These are phyloP conservation scores for Spongospora subterranea DNA, from an alignment of 208 protist species.

Conservation along the genomic window DNA sequence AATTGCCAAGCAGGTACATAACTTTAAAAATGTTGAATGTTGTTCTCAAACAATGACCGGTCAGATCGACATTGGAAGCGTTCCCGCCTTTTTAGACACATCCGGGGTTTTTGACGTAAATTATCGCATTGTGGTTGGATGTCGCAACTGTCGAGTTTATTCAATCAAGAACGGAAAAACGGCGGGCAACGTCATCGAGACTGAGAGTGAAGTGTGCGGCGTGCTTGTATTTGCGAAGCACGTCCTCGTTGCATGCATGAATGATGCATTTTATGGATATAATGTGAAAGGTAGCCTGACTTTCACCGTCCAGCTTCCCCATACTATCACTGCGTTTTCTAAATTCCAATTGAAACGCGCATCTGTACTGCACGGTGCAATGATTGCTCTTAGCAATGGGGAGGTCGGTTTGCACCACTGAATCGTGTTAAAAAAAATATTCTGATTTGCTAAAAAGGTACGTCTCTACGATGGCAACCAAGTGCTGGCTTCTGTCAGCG, in stretches of 20 bases:
- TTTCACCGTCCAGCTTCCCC: constrained; percentile 79
- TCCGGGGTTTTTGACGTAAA: constrained; percentile 81
- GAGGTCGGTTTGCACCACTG: constrained; percentile 72
- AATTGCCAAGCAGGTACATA: constrained; percentile 74
- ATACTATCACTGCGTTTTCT: constrained; percentile 77
- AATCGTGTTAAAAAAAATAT: not conserved
- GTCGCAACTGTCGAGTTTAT: constrained; percentile 88
- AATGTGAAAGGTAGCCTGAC: constrained; percentile 82
- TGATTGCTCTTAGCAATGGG: constrained; percentile 86
- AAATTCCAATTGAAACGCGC: constrained; percentile 75
- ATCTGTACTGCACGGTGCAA: constrained; percentile 73
- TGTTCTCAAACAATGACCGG: constrained; percentile 70
- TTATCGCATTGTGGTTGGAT: constrained; percentile 88
- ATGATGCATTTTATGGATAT: constrained; percentile 85
- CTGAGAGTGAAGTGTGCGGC: constrained; percentile 82
- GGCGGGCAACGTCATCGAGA: constrained; percentile 81
- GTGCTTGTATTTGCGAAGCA: constrained; percentile 83
- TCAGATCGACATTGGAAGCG: constrained; percentile 78
- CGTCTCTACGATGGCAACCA: constrained; percentile 86
- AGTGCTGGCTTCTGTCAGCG: constrained; percentile 80
- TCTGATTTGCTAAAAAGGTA: not conserved
- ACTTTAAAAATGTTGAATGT: not conserved
- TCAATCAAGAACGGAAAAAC: constrained; percentile 86
- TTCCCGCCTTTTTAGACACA: constrained; percentile 70
- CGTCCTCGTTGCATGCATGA: constrained; percentile 85